A percentile compares a stretch with the other conserved stretches of the same genome.
These are phyloP conservation scores for Cicer cuneatum DNA, from an alignment of 306 rosid species.

Conservation along the genomic window DNA sequence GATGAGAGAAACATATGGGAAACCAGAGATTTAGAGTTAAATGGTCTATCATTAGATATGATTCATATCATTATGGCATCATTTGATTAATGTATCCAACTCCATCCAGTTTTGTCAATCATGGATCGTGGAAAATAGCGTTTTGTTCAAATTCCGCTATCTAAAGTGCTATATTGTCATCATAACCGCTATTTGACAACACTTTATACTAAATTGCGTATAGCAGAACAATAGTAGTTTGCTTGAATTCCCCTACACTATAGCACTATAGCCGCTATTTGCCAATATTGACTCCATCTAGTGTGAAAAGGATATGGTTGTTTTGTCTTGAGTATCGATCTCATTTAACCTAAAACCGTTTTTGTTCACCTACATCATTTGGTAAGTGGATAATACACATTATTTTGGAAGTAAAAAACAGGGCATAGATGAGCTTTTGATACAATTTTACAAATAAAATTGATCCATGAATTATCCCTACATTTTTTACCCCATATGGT, in stretches of 20 bases:
- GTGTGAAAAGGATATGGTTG: not conserved
- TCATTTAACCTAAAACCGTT: conserved; percentile 13
- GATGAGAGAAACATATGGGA: not conserved
- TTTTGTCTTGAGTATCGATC: not conserved
- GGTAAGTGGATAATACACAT: not conserved
- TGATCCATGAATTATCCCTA: not conserved
- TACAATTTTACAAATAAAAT: conserved; percentile 20
- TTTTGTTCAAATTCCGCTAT: no score
- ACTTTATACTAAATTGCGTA: no score
- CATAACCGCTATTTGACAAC: no score
- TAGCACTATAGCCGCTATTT: no score
- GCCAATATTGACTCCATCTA: no score
- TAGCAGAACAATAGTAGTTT: no score
- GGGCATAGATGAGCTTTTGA: not conserved
- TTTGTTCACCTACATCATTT: not conserved
- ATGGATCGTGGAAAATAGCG: no score
- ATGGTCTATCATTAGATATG: not conserved
- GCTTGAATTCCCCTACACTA: no score
- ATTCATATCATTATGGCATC: conserved; percentile 7
- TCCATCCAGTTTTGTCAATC: no score
- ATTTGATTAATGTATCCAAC: not conserved
- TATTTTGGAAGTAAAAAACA: not conserved
- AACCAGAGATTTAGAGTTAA: not conserved
- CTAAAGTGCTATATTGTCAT: no score
- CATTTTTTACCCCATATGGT: conserved; percentile 8